Percentiles rank a stretch among this genome's conserved stretches.
Conservation (phyloP, 2,329 filamentous ascomycete genomes). For the Sarocladium oryzae region DNA sequence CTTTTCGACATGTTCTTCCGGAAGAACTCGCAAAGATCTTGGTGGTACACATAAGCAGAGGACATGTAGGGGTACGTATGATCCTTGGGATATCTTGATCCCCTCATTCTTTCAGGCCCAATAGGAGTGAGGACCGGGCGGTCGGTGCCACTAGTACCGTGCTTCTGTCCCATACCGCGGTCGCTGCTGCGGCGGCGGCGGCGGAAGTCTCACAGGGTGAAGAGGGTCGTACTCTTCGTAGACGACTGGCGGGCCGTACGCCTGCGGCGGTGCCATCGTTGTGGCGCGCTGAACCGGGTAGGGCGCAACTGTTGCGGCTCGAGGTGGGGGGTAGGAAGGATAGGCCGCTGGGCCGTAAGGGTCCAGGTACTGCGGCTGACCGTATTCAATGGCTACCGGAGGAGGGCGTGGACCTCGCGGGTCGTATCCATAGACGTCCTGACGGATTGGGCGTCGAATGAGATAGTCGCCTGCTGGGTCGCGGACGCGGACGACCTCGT, state of each 20-base stretch:
- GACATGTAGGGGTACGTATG: too few relatives aligned
- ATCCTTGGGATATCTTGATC: too few relatives aligned
- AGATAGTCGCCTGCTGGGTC: conserved; percentile 40
- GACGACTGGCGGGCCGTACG: background rate
- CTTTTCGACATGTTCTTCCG: too few relatives aligned
- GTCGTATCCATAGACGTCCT: conserved; percentile 24
- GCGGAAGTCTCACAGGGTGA: background rate
- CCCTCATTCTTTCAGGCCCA: background rate
- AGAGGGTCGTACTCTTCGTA: background rate
- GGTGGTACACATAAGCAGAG: too few relatives aligned
- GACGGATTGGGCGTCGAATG: conserved; percentile 33
- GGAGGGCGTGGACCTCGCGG: conserved; percentile 9
- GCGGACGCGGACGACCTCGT: conserved; percentile 40
- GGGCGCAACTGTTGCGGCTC: background rate
- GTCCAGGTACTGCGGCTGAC: conserved; percentile 11
- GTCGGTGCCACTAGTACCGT: background rate
- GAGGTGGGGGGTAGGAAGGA: background rate
- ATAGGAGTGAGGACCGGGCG: background rate
- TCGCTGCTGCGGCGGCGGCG: background rate
- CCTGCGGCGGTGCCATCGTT: background rate
- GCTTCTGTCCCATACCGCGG: background rate
- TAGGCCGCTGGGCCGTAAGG: conserved; percentile 4
- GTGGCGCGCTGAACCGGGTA: background rate
- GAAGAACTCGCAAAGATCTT: too few relatives aligned
- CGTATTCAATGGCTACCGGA: conserved; percentile 10